A percentile compares a stretch with the other conserved stretches of the same genome.
These are phyloP conservation scores for Thalassiosira hispida DNA, from an alignment of 352 stramenopile species.

Conservation along the genomic window DNA sequence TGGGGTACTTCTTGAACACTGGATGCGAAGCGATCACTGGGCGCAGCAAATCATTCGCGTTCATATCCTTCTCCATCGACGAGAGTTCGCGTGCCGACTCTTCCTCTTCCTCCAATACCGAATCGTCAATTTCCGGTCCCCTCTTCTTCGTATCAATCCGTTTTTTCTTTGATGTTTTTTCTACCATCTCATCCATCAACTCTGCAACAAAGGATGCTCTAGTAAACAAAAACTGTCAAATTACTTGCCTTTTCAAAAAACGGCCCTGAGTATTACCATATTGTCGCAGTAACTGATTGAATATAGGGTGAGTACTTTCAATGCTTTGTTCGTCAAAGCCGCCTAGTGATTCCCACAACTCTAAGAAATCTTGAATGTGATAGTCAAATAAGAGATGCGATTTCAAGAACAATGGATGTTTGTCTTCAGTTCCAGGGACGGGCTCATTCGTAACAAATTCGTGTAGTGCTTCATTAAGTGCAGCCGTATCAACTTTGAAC, in stretches of 20 bases:
- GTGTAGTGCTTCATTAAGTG: background rate
- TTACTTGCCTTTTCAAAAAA: background rate
- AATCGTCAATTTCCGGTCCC: background rate
- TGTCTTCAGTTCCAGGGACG: background rate
- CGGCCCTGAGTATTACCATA: conserved; percentile 4
- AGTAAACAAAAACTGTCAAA: conserved; percentile 6
- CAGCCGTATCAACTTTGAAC: background rate
- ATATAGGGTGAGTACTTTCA: conserved; percentile 6
- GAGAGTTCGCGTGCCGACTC: background rate
- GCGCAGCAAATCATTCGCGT: background rate
- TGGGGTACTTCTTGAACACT: background rate
- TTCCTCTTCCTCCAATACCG: background rate
- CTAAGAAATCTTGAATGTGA: background rate
- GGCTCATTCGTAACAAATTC: background rate
- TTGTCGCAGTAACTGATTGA: conserved; percentile 9
- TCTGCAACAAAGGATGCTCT: conserved; percentile 1
- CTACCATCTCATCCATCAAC: conserved; percentile 7
- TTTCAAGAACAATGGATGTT: conserved; percentile 1
- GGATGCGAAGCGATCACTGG: background rate
- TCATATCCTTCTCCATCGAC: background rate
- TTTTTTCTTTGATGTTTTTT: background rate
- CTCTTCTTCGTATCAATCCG: background rate
- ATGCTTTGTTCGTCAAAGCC: conserved; percentile 18
- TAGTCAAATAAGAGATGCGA: conserved; percentile 14
- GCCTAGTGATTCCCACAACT: background rate